Evolutionary conservation across 805 yeast species (phyloP).

Genomic region (Lachancea sp.): DNA sequence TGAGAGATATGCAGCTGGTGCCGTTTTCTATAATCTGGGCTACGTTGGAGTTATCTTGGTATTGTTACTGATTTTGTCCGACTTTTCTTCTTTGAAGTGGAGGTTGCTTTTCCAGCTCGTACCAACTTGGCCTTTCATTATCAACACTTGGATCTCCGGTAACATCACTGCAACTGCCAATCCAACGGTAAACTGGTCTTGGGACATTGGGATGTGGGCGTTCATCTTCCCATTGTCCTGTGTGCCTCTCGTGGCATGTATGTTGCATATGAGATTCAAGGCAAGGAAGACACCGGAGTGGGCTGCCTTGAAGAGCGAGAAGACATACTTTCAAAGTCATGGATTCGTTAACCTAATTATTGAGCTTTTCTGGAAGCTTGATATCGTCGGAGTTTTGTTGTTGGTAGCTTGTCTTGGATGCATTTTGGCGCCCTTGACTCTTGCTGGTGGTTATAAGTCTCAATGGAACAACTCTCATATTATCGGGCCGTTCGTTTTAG

Average conservation of each 20-base stretch:
- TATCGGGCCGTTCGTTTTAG: slow-evolving; percentile 66
- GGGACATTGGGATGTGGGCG: slow-evolving; percentile 81
- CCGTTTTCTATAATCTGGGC: slow-evolving; percentile 44
- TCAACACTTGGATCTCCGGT: slow-evolving; percentile 76
- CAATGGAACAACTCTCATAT: slow-evolving; percentile 57
- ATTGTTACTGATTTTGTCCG: slow-evolving; percentile 54
- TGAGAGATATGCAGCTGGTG: slow-evolving; percentile 50
- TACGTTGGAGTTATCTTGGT: slow-evolving; percentile 58
- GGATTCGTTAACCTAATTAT: slow-evolving; percentile 32
- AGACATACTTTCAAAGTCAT: slow-evolving; percentile 35
- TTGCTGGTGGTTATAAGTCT: slow-evolving; percentile 56
- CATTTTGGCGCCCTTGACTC: slow-evolving; percentile 62
- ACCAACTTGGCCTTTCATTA: slow-evolving; percentile 66
- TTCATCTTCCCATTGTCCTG: slow-evolving; percentile 62
- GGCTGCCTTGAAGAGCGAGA: slow-evolving; percentile 36
- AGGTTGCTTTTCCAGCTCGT: slow-evolving; percentile 58
- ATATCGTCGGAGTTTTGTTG: slow-evolving; percentile 54
- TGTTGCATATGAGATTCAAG: slow-evolving; percentile 48
- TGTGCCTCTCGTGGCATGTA: slow-evolving; percentile 51
- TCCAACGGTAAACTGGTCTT: slow-evolving; percentile 44
- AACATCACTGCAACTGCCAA: slow-evolving; percentile 40
- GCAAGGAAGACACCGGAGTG: slow-evolving; percentile 52
- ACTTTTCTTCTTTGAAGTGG: slow-evolving; percentile 63
- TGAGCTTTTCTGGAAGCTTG: slow-evolving; percentile 56
- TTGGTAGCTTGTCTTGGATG: slow-evolving; percentile 54